Evolutionary conservation across 2,329 filamentous ascomycete genomes (phyloP), one percentile per base, ranked within the genome.

Genomic region (Lasiodiplodia hormozganensis): DNA sequence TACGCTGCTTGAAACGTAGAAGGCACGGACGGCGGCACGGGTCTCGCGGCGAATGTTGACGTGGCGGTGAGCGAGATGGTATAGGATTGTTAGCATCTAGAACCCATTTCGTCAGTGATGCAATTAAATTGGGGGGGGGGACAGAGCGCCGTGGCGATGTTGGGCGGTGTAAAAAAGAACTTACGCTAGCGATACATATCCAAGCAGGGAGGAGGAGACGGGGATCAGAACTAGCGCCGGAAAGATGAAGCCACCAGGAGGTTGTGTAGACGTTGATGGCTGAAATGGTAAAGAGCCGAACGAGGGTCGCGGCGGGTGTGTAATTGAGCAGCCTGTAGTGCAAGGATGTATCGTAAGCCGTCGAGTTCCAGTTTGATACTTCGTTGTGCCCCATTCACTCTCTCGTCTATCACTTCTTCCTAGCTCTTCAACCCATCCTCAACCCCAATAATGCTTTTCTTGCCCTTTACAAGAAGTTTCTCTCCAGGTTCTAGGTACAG

Each of bases 41-140:
- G 91, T 94, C 81, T 93, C 91, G 75, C 92, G 92, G 75, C 90
- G 88, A 73, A 94, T 94, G 74, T 89, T 92, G 76, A 93, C 91
- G 75, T 91, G 91, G 73, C 91, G 89, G 78, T 94, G 90, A 16
- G 90, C 92, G 70, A 91, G 84, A 77, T 94, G 91, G 80, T 94
- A 94, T 72, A 90, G 85, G 66, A 90, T 85, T 1, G 92, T 93
- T 51, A 94, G 82, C 52, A 89, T 91, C 89, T 91, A 73, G 11
- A 10, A 6, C 6, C n/a, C 10, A 6, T 28, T 43, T 47, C 23
- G 16, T 36, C 16, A 28, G 23, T 34, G 28, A 5, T n/a, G 11
- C 12, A 18, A 14, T 28, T 25, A 12, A 25, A 28, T 2, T 23
- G 36, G 4, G 43, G 62, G 36, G 36, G 4, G 43, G 62, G 68